Conservation (phyloP, 140 eudicot genomes). For the Oenanthe javanica region DNA sequence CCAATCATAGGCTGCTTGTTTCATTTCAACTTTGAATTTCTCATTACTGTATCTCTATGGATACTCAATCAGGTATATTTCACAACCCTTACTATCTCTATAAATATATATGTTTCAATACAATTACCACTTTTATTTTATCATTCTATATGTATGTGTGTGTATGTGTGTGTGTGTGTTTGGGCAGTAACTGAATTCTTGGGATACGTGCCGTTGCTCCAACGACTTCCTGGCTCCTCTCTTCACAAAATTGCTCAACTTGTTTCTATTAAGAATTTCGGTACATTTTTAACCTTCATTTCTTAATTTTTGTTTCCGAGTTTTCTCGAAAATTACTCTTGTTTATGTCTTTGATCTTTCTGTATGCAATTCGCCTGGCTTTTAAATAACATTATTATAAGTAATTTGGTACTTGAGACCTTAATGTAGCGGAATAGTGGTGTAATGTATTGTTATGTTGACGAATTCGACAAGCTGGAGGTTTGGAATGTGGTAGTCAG, state of each 20-base stretch:
- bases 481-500: too few relatives aligned
- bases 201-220: constrained; percentile 86
- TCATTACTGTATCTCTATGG: neutral
- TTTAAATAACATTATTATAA: too few relatives aligned
- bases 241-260: constrained; percentile 54
- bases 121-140: too few relatives aligned
- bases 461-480: neutral
- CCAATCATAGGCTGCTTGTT: too few relatives aligned
- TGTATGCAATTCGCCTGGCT: too few relatives aligned
- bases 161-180: neutral
- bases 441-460: too few relatives aligned
- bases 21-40: too few relatives aligned
- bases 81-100: neutral
- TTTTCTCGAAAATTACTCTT: neutral
- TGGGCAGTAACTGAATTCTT: constrained; percentile 74
- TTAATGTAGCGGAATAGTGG: neutral
- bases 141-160: too few relatives aligned
- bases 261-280: constrained; percentile 52
- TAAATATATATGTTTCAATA: too few relatives aligned
- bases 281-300: constrained; percentile 12
- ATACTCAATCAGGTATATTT: neutral
- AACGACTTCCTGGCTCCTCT: constrained; percentile 76
- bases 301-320: neutral
- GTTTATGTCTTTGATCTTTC: neutral
- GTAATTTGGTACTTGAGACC: too few relatives aligned